Conservation (phyloP, 2,329 filamentous ascomycete species). For the Claviceps sorghi region DNA sequence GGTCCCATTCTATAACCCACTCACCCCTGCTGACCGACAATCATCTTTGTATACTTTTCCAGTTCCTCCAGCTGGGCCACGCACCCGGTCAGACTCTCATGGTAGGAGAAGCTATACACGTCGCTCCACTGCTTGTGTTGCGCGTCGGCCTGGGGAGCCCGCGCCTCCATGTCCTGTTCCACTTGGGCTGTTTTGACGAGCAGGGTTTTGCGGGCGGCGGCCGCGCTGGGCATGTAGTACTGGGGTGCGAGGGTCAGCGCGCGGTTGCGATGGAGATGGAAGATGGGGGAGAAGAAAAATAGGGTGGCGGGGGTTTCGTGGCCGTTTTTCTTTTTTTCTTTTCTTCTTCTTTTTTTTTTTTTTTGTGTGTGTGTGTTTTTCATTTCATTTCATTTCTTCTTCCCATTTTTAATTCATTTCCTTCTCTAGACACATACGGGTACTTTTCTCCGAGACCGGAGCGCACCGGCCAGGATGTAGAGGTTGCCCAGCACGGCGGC, state of each 20-base stretch:
- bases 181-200: conserved; percentile 35
- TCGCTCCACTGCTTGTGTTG: conserved; percentile 36
- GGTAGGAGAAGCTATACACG: conserved; percentile 42
- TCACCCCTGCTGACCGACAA: conserved; percentile 39
- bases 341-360: no score
- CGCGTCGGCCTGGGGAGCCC: conserved; percentile 11
- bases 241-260: conserved; percentile 7
- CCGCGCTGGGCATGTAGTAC: conserved; percentile 42
- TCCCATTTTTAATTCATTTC: no score
- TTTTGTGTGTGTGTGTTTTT: no score
- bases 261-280: background rate
- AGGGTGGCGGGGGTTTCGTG: no score
- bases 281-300: background rate
- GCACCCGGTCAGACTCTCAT: conserved; percentile 38
- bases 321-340: no score
- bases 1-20: conserved; percentile 5
- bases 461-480: conserved; percentile 41
- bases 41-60: conserved; percentile 41
- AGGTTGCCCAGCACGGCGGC: conserved; percentile 43
- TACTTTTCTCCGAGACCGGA: conserved; percentile 34
- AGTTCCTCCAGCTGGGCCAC: conserved; percentile 39
- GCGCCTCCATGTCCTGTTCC: conserved; percentile 21
- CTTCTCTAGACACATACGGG: conserved; percentile 29
- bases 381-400: no score
- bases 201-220: conserved; percentile 35